Evolutionary conservation across 306 rosid species (phyloP).

Genomic region (Cicer cuneatum): DNA sequence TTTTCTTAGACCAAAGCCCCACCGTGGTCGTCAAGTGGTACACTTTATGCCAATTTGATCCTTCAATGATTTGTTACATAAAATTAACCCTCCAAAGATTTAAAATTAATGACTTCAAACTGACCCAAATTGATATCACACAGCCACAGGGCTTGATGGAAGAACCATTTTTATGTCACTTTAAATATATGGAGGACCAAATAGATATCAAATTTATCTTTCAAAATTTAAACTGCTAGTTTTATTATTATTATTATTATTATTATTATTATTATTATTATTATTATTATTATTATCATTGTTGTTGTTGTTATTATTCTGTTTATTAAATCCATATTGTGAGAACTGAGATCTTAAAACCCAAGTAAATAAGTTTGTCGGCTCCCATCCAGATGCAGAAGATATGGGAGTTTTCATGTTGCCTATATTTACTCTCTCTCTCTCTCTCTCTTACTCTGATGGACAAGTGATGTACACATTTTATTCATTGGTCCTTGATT

Average conservation of each 20-base stretch:
- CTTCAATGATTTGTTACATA: slow-evolving; percentile 10
- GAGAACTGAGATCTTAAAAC: background rate
- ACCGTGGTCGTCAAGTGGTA: background rate
- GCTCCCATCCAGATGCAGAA: background rate
- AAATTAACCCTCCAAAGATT: slow-evolving; percentile 7
- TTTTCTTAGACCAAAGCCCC: background rate
- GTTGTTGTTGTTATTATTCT: background rate
- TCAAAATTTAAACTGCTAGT: background rate
- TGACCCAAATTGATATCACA: slow-evolving; percentile 14
- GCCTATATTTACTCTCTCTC: background rate
- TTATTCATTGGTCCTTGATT: background rate
- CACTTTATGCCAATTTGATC: background rate
- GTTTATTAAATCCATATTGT: slow-evolving; percentile 1
- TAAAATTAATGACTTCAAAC: background rate
- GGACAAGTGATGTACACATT: no score
- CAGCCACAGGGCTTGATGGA: background rate
- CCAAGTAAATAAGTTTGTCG: background rate
- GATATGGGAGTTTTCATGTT: background rate
- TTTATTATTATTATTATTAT: no score
- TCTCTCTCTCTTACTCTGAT: background rate
- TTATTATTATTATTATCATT: no score
- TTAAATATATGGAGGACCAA: background rate
- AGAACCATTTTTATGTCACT: background rate
- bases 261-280: no score
- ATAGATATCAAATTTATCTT: slow-evolving; percentile 2